Conservation (phyloP, 345 rosid species). For the Abelmoschus esculentus region DNA sequence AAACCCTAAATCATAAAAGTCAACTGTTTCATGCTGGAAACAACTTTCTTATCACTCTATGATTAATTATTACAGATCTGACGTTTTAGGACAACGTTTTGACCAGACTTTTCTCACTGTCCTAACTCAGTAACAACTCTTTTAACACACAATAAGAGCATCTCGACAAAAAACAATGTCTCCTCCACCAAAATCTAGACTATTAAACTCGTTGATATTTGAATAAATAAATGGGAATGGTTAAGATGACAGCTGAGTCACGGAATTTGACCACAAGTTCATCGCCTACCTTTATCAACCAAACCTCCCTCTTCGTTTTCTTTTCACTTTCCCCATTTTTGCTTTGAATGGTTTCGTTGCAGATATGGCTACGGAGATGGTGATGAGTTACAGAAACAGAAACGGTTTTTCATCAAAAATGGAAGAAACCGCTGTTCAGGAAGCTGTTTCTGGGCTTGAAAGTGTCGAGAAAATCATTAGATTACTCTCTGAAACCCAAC, state of each 20-base stretch:
- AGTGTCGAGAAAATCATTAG: conserved; percentile 69
- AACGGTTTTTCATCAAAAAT: conserved; percentile 26
- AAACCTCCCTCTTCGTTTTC: conserved; percentile 3
- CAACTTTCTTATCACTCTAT: conserved; percentile 2
- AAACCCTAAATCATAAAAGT: conserved; percentile 8
- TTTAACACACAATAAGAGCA: conserved; percentile 9
- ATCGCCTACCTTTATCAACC: conserved; percentile 30
- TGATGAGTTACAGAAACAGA: conserved; percentile 33
- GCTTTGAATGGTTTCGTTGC: conserved; percentile 16
- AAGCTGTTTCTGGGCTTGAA: conserved; percentile 76
- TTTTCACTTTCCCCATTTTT: conserved; percentile 6
- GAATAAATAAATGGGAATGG: background rate
- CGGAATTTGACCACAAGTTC: conserved; percentile 31
- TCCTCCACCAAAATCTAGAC: background rate
- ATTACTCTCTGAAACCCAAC: conserved; percentile 44
- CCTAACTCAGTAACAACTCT: conserved; percentile 8
- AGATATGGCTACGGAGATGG: conserved; percentile 50
- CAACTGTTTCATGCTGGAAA: conserved; percentile 38
- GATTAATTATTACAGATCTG: conserved; percentile 3
- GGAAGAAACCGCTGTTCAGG: conserved; percentile 60
- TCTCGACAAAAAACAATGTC: background rate
- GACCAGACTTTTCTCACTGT: conserved; percentile 19
- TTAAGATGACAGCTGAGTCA: conserved; percentile 24
- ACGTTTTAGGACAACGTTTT: conserved; percentile 23
- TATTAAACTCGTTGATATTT: background rate